Conservation (phyloP, 257 asterid genomes). For the Verbascum thapsus region DNA sequence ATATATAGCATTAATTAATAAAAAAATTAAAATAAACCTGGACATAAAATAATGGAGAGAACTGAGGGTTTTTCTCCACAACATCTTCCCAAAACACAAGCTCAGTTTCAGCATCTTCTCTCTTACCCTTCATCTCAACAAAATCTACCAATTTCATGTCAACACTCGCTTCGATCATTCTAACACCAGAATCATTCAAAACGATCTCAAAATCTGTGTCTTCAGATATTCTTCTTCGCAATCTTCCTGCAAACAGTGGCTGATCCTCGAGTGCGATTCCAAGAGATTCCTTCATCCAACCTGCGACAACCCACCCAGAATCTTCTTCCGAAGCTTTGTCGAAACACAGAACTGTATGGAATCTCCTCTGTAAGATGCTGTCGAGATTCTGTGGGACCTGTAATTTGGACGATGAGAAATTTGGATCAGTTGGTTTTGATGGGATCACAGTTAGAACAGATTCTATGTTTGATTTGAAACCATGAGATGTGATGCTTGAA, state of each 20-base stretch:
- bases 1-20: too few relatives aligned
- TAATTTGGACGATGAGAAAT: slow-evolving; percentile 30
- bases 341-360: slow-evolving; percentile 50
- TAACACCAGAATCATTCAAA: slow-evolving; percentile 58
- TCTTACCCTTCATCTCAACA: slow-evolving; percentile 37
- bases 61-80: slow-evolving; percentile 46
- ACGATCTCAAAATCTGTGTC: slow-evolving; percentile 41
- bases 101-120: slow-evolving; percentile 33
- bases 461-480: slow-evolving; percentile 39
- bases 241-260: slow-evolving; percentile 70
- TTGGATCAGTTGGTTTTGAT: slow-evolving; percentile 54
- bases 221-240: slow-evolving; percentile 32
- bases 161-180: slow-evolving; percentile 54
- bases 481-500: neutral
- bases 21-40: slow-evolving; percentile 49
- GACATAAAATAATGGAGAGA: slow-evolving; percentile 64
- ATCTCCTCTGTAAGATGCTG: slow-evolving; percentile 36
- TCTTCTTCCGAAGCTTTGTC: slow-evolving; percentile 36
- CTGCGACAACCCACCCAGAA: slow-evolving; percentile 58
- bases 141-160: slow-evolving; percentile 45
- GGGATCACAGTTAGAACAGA: slow-evolving; percentile 63
- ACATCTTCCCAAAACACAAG: slow-evolving; percentile 73
- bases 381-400: slow-evolving; percentile 11
- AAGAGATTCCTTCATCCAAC: slow-evolving; percentile 64
- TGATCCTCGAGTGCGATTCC: slow-evolving; percentile 49